phyloP scores from a whole-genome alignment of 2,329 filamentous ascomycete genomes.

The Dryadomyces quercus-mongolicae region DNA sequence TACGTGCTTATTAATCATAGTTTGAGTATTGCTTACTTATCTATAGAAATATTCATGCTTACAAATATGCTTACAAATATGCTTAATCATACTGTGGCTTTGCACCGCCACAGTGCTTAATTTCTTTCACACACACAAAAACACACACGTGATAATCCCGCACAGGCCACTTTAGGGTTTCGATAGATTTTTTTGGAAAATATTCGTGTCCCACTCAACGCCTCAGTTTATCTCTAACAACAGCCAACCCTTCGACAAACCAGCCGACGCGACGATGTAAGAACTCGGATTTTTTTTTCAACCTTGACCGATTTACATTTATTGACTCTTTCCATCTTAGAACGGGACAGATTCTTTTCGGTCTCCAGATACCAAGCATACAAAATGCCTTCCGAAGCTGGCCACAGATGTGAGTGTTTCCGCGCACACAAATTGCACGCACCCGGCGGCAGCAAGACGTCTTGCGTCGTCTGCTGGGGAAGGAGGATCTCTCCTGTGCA shows the following conservation, averaged over 20 bases:
- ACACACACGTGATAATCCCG: not conserved
- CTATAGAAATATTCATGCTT: too few species aligned
- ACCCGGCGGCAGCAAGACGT: not conserved
- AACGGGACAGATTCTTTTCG: slow-evolving; percentile 5
- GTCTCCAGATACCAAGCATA: slow-evolving; percentile 14
- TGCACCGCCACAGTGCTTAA: not conserved
- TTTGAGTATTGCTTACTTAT: too few species aligned
- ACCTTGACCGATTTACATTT: not conserved
- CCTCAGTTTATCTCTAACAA: slow-evolving; percentile 9
- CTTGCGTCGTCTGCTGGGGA: too few species aligned
- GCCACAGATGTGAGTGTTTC: slow-evolving; percentile 69
- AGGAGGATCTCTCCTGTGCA: too few species aligned
- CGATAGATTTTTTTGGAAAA: slow-evolving; percentile 9
- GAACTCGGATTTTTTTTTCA: not conserved
- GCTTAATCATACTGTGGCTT: not conserved
- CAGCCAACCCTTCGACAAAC: slow-evolving; percentile 11
- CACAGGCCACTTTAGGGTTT: slow-evolving; percentile 6
- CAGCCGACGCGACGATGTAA: slow-evolving; percentile 14
- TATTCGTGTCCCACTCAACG: slow-evolving; percentile 11
- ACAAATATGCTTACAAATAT: too few species aligned
- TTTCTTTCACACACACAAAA: not conserved
- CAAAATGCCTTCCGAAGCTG: slow-evolving; percentile 82
- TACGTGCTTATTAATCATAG: too few species aligned
- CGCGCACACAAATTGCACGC: not conserved
- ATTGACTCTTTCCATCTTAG: slow-evolving; percentile 15